Base-by-base conservation (phyloP, 2,329 filamentous ascomycete species). In the Beauveria sp. region DNA sequence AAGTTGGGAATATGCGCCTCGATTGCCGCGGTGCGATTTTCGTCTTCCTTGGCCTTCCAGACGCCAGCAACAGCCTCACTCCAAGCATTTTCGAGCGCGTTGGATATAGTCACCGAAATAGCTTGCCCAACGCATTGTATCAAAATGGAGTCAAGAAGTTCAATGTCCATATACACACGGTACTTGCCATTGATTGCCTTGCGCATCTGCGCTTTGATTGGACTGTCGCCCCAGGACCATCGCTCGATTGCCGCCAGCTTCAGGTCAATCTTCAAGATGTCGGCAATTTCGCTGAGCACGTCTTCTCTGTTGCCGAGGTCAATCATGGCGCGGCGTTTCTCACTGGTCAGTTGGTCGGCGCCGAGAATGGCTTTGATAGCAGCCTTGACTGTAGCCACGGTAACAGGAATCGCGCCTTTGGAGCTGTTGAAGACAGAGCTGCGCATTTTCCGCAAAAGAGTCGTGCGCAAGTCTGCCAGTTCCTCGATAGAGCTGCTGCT, bases 141-240 rank as follows among this genome's bases (percentile, higher is more conserved):
- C 10, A 79, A 68, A 18, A 79, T 70, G 1, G 75, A 72, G 57
- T 78, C 73, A 10, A 77, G 69, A 3, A 77, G 69, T 63, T 86
- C 84, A 56, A 79, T 76, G 57, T 78, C 74, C 74, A 84, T 82
- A 66, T 78, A 84, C 28, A 85, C 79, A 2, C 83, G 75, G 66
- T 86, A 86, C 53, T 77, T 72, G 65, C 77, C 77, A 66, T 73
- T 77, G 24, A 77, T 61, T 5, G 60, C 70, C 30, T 76, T 71
- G n/a, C 75, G 71, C 26, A 76, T 72, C 67, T 74, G 70, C 47
- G 73, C 67, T 9, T 77, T 65, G 7, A 71, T 64, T n/a, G 74
- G 65, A 2, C 68, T 69, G 4, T 66, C 63, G 14, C 70, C 70
- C 76, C 76, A 79, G 0, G 68, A 61, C 77, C 77, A 79, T 7